Base-by-base conservation (phyloP, 768 basidiomycete genomes). In the Kondoa subrosea region DNA sequence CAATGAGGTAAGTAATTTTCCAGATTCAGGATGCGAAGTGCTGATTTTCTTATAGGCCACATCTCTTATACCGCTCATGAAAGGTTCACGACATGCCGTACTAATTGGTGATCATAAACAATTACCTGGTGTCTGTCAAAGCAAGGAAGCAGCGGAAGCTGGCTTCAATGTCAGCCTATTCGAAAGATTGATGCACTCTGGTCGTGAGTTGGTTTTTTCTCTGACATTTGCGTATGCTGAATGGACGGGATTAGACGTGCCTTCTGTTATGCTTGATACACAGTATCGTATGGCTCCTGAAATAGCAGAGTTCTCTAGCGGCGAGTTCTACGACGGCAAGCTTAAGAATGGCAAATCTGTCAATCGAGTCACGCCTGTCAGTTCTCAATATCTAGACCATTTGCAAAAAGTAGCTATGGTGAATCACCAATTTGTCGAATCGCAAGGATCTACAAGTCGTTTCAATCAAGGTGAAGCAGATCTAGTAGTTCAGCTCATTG, bases 51-150 rank as follows among this genome's bases (percentile, higher is more conserved):
- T 50, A 8, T 50, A 50, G 40, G 90, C 91, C 14, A 86, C 89
- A 27, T 87, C 89, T 25, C 79, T 93, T 66, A 86, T 96, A 72
- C 89, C 91, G 0, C 79, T 96, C 57, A 93, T 90, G 87, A 91
- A 88, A 83, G 91, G 91, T 12, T 88, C 85, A 4, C 81, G 80
- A 64, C 91, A 95, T 73, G 81, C 89, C 33, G 84, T 89, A 0
- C 82, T 96, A 59, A 92, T 96, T 72, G 91, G 91, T n/a, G 91
- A 96, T 78, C 91, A 96, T 77, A 93, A 93, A 74, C 91, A 96
- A 75, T 81, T 96, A 12, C 90, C 91, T 4, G 90, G 91, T 0
- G 83, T 93, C 70, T 88, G 93, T 67, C 71, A 83, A 26, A 89
- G 87, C 70, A 80, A 81, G 26, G 84, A 88, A 74, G 91, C 90